Conservation (phyloP, 108 stramenopile genomes). For the Chaetoceros muelleri region DNA sequence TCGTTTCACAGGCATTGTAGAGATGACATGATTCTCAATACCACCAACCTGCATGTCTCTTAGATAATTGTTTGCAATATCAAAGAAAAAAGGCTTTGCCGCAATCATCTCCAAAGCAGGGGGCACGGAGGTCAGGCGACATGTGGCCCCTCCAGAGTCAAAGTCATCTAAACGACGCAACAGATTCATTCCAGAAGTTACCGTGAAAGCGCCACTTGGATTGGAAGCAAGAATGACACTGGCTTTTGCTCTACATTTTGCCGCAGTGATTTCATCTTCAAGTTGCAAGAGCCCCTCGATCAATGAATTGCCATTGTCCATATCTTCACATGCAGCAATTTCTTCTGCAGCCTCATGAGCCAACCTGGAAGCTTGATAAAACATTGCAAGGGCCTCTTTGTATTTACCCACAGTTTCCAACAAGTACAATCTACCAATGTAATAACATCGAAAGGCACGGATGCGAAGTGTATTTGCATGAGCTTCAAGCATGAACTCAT, state of each 20-base stretch:
- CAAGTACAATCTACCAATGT: slow-evolving; percentile 38
- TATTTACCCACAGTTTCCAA: slow-evolving; percentile 21
- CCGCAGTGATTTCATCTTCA: slow-evolving; percentile 20
- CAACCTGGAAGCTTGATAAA: slow-evolving; percentile 43
- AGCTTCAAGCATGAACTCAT: slow-evolving; percentile 62
- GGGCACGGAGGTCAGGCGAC: slow-evolving; percentile 17
- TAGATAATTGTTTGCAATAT: slow-evolving; percentile 56
- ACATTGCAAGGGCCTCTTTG: slow-evolving; percentile 37
- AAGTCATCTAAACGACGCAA: slow-evolving; percentile 48
- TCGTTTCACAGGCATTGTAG: neutral
- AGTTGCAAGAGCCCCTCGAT: slow-evolving; percentile 41
- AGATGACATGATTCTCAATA: slow-evolving; percentile 29
- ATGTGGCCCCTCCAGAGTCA: slow-evolving; percentile 36
- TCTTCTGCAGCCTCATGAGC: slow-evolving; percentile 59
- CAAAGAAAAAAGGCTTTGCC: slow-evolving; percentile 71
- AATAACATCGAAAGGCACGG: slow-evolving; percentile 52
- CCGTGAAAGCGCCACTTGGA: slow-evolving; percentile 10
- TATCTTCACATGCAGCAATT: slow-evolving; percentile 65
- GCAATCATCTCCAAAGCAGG: slow-evolving; percentile 29
- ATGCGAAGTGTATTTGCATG: slow-evolving; percentile 66
- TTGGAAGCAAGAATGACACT: slow-evolving; percentile 16
- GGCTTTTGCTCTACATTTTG: slow-evolving; percentile 25
- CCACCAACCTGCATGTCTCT: slow-evolving; percentile 31
- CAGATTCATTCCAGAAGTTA: slow-evolving; percentile 22
- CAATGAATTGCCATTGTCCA: slow-evolving; percentile 39